Base-by-base conservation (phyloP, 345 rosid species). In the Noccaea caerulescens region DNA sequence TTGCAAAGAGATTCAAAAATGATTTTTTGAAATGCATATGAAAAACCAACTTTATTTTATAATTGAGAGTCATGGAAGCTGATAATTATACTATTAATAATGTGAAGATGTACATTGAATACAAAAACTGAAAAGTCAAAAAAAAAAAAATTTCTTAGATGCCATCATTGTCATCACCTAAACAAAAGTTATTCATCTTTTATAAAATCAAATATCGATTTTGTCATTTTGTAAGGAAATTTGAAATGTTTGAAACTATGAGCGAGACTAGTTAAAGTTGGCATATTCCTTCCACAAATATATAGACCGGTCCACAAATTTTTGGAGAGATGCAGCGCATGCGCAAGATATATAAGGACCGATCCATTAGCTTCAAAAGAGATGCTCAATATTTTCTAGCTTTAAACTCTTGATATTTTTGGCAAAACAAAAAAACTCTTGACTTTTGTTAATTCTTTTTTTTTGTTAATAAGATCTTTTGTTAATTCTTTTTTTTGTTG, bases 241-340 rank as follows among this genome's bases (percentile, higher is more conserved):
- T 53, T 27, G 60, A 66, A 7, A 53, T 41, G 5, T 9, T 14
- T 27, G 49, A 32, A 47, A 52, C 12, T 41, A 51, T 36, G 57
- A 45, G 37, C 13, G 16, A 57, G 38, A 57, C 30, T 16, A 44
- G 39, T 33, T 36, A 58, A 58, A 47, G 66, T 69, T 38, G 65
- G 8, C 57, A 46, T 69, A 36, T 46, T 58, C 16, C 27, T 47
- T 57, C 47, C 47, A 58, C 68, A 51, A 51, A 71, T 56, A 51
- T 5, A 34, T 55, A 55, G 53, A 70, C 51, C 66, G 51, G 73
- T 69, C 73, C 66, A 58, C 66, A 32, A 23, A 58, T 11, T 41
- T 58, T 50, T n/a, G 56, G 54, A 45, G 56, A 45, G 46, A 58
- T 46, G 49, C 57, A 45, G 37, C 37, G 47, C 54, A 57, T 68